Base-by-base conservation (phyloP, 129 eudicot genomes). In the Glebionis coronaria region DNA sequence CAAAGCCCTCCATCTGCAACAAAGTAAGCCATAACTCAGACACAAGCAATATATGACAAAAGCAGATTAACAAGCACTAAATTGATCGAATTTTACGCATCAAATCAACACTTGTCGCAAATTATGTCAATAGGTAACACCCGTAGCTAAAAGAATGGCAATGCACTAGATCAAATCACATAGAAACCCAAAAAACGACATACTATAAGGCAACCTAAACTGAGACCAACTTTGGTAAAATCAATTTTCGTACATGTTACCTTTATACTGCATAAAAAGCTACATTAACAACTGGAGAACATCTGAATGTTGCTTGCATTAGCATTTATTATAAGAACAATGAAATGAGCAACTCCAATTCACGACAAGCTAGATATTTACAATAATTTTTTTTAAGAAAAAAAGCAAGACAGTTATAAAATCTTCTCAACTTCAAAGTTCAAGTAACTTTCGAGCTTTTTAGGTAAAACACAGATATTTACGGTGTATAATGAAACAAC, bases 1-100 rank as follows among this genome's bases (percentile, higher is more conserved):
- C 94, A 85, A 87, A 94, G 45, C 95, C 97, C 73, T 88, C 96
- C 89, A 94, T 81, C 99, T 90, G 84, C 82, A 78, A 59, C 50
- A 64, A 61, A 31, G 46, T 27, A 38, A 13, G 18, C n/a, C 38
- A 19, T 57, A 23, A 61, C 25, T 28, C 56, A 54, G 44, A 64
- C 42, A 73, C 42, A 27, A 12, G 19, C 8, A 20, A 68, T 6
- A 19, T 53, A 13, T 55, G 16, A 40, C 0, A 15, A 38, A 51
- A 25, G 45, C 45, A 44, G 8, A 40, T 11, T 16, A 47, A 57
- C 44, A 66, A 35, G 20, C 55, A 58, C 31, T 74, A 25, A 57
- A 47, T 28, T 46, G 23, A 15, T 52, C 71, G 10, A 10, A 42
- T 44, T 19, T 35, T 57, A 21, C 35, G 4, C 3, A 56, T 14